Evolutionary conservation across 2,329 filamentous ascomycete genomes (phyloP).

Genomic region (Madurella mycetomatis): DNA sequence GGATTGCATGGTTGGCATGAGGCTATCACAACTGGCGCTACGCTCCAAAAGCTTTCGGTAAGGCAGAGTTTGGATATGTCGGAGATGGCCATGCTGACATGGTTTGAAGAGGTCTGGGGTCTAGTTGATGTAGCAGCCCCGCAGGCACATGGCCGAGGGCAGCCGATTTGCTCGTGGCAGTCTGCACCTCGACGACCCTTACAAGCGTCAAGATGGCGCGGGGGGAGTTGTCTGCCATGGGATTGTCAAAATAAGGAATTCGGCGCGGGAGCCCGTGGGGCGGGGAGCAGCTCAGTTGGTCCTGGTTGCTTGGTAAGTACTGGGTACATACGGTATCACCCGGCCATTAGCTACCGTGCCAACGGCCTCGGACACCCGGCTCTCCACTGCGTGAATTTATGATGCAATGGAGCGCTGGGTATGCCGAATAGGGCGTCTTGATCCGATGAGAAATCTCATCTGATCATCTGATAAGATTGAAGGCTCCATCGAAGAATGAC

Average conservation of each 20-base stretch:
- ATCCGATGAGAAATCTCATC: background rate
- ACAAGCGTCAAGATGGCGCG: background rate
- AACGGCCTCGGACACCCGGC: background rate
- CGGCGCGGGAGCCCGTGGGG: background rate
- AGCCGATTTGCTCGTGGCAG: too few relatives aligned
- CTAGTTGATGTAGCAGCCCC: too few relatives aligned
- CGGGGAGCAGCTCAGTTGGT: background rate
- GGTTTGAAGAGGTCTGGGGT: background rate
- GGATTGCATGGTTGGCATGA: background rate
- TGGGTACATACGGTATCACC: background rate
- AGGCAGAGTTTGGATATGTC: background rate
- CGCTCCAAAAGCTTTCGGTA: background rate
- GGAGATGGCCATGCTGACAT: background rate
- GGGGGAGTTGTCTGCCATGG: background rate
- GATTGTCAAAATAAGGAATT: background rate
- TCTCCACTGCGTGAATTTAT: background rate
- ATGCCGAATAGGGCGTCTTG: background rate
- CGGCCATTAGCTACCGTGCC: background rate
- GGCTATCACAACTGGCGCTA: background rate
- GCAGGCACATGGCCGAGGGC: too few relatives aligned
- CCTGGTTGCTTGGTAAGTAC: background rate
- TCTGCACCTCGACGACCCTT: background rate
- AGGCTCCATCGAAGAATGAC: too few relatives aligned
- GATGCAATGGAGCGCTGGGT: background rate
- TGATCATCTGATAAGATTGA: background rate